A percentile compares a stretch with the other conserved stretches of the same genome.
Conservation (phyloP, 139 green algal species). For the Coelastrella sp. region DNA sequence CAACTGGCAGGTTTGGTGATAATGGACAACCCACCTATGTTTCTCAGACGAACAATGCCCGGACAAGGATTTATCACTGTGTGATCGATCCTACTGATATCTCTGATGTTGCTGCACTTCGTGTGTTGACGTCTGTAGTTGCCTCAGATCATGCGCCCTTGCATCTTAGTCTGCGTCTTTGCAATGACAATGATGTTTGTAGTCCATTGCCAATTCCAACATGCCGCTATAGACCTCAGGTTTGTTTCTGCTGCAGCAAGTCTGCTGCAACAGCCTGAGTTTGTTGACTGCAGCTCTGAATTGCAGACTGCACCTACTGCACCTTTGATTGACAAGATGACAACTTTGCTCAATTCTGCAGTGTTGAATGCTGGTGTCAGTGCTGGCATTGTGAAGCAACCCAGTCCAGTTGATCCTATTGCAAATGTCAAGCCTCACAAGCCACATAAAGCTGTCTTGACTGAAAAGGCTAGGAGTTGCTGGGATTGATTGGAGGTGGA, state of each 20-base stretch:
- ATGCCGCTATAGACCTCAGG: not conserved
- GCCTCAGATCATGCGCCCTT: not conserved
- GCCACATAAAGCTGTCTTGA: not conserved
- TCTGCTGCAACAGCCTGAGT: not conserved
- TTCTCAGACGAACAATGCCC: not conserved
- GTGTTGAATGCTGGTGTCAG: not conserved
- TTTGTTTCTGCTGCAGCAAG: not conserved
- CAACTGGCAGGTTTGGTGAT: not conserved
- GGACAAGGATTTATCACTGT: not conserved
- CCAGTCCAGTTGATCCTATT: not conserved
- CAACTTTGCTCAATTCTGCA: not conserved
- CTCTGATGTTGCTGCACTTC: slow-evolving; percentile 8
- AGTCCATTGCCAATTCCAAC: not conserved
- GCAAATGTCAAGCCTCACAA: not conserved
- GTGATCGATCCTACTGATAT: not conserved
- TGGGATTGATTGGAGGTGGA: not conserved
- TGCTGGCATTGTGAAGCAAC: not conserved
- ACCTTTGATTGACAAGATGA: not conserved
- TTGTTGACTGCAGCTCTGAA: not conserved
- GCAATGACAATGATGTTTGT: not conserved
- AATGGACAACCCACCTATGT: not conserved
- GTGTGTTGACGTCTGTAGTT: not conserved
- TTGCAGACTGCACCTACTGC: not conserved
- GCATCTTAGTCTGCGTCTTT: not conserved
- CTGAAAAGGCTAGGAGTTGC: not conserved